Conservation (phyloP, 805 yeast genomes). For the Wickerhamiella parazyma region DNA sequence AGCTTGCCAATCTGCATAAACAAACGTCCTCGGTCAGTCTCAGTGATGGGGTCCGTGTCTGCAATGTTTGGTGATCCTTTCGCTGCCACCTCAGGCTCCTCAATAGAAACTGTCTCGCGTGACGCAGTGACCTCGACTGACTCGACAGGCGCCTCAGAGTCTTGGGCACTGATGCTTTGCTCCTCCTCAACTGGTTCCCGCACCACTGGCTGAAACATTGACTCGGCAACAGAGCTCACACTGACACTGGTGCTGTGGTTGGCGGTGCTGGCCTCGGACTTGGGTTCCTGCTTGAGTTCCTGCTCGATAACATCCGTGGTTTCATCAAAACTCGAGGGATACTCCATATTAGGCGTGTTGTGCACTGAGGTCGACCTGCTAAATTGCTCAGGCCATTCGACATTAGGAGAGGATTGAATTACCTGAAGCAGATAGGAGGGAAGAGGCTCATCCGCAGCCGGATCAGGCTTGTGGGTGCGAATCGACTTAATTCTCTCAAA, state of each 20-base stretch:
- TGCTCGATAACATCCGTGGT: not conserved
- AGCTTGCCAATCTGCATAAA: conserved; percentile 20
- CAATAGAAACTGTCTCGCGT: too few species aligned
- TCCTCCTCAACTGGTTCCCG: not conserved
- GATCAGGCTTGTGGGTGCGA: conserved; percentile 13
- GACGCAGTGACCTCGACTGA: not conserved
- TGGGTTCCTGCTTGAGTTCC: not conserved
- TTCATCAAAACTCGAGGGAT: not conserved
- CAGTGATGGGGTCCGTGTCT: conserved; percentile 18
- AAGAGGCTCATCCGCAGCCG: conserved; percentile 12
- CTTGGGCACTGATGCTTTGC: too few species aligned
- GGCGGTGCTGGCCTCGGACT: not conserved
- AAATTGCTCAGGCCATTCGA: conserved; percentile 4
- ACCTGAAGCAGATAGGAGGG: conserved; percentile 17
- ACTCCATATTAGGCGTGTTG: not conserved
- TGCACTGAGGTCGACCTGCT: not conserved
- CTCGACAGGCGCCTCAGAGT: too few species aligned
- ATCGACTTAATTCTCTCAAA: conserved; percentile 18
- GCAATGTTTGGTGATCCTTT: conserved; percentile 12
- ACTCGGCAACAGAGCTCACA: not conserved
- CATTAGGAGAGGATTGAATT: conserved; percentile 18
- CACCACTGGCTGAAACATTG: not conserved
- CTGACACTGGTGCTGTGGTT: too few species aligned
- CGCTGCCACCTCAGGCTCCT: conserved; percentile 1
- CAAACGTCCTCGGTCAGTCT: conserved; percentile 20